These are phyloP conservation scores for Cercospora berteroae DNA, from an alignment of 2,329 filamentous ascomycete genomes.

Conservation along the genomic window DNA sequence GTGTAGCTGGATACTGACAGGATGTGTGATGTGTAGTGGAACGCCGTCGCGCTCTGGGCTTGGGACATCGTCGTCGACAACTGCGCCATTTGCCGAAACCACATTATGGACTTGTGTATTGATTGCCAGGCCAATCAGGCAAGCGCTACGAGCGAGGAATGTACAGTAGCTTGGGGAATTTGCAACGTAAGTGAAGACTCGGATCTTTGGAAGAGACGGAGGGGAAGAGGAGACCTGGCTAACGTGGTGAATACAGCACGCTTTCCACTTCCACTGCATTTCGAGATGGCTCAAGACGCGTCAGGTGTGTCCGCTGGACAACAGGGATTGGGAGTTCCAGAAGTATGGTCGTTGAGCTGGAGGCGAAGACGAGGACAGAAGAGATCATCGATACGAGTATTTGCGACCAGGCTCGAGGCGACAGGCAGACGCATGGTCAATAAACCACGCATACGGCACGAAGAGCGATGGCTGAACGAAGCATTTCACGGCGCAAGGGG, in stretches of 20 bases:
- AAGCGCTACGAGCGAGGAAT: constrained; percentile 94
- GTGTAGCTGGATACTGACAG: not conserved
- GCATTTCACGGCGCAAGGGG: not conserved
- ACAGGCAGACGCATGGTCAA: not conserved
- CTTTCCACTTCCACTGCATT: constrained; percentile 99
- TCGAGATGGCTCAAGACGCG: constrained; percentile 99
- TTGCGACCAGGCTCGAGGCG: not conserved
- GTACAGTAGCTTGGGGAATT: constrained; percentile 97
- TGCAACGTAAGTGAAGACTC: constrained; percentile 77
- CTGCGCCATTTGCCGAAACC: constrained; percentile 97
- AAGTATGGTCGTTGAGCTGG: constrained; percentile 75
- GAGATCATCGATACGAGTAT: not conserved
- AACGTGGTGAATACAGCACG: constrained; percentile 63
- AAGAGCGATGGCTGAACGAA: not conserved
- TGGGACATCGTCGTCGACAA: constrained; percentile 99
- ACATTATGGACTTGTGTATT: constrained; percentile 99
- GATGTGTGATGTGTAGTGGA: constrained; percentile 68
- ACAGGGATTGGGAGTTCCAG: constrained; percentile 99
- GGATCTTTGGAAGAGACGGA: not conserved
- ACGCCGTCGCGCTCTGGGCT: constrained; percentile 95
- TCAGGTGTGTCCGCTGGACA: constrained; percentile 95
- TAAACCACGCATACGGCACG: not conserved
- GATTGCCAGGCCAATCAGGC: constrained; percentile 99
- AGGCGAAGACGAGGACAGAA: not conserved
- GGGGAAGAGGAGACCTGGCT: not conserved